Base-by-base conservation (phyloP, 192 early-diverging fungal genomes). In the Jimgerdemannia lactiflua region DNA sequence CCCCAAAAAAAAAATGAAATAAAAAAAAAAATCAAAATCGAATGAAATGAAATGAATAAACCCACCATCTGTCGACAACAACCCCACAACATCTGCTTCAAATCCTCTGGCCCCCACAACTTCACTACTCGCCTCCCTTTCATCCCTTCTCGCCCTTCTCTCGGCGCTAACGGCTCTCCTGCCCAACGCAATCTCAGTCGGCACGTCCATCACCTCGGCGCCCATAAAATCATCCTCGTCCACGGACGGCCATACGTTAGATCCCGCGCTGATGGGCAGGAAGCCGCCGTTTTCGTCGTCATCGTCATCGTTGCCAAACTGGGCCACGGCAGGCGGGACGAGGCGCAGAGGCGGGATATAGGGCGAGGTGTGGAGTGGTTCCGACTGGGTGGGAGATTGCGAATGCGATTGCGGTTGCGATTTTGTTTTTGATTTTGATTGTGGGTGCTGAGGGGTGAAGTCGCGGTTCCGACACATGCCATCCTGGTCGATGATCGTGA, bases 1-100 rank as follows among this genome's bases (percentile, higher is more conserved):
- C n/a, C n/a, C n/a, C n/a, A n/a, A 54, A 11, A 54, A 11, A 68
- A 68, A 17, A 20, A 11, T 6, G 4, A 29, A 18, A 69, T 4
- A 14, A 40, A 42, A 74, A 19, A 70, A 67, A 42, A 18, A 75
- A 42, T 71, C 41, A 42, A 54, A 41, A 67, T 59, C 72, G 64
- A 20, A 54, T 54, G 11, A 39, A 65, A n/a, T 43, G 54, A 65
- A 39, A 39, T 4, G 29, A 66, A 4, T 17, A 29, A 10, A 4
- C 65, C 67, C 82, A 87, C 88, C 88, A 74, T 89, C 88, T 86
- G 87, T 87, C 29, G 84, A 84, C 68, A 89, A 78, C 71, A 89
- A 75, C 7, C 85, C 88, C 18, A 89, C 72, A 49, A 86, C 79
- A 54, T 86, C 84, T 19, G 77, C 42, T 76, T 73, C 59, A 49